phyloP scores from a whole-genome alignment of 257 asterid genomes.

The Solanum peruvianum region DNA sequence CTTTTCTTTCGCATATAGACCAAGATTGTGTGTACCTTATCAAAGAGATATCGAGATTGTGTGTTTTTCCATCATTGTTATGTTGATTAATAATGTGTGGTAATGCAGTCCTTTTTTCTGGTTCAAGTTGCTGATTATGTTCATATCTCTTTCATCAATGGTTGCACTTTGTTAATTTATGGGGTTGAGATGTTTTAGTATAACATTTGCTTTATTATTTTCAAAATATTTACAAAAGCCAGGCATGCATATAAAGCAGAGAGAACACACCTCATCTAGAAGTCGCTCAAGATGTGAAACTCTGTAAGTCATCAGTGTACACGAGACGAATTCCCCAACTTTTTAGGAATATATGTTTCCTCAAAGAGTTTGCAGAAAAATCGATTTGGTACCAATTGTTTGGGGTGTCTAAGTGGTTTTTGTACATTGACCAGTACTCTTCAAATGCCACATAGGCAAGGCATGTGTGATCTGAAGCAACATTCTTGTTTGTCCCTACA shows the following conservation, averaged over 20 bases:
- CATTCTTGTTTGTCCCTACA: neutral
- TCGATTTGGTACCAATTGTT: neutral
- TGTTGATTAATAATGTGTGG: neutral
- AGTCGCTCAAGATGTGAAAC: neutral
- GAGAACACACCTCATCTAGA: neutral
- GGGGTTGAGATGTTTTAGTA: neutral
- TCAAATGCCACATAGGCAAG: neutral
- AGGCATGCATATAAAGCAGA: neutral
- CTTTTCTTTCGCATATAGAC: neutral
- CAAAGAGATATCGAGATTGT: neutral
- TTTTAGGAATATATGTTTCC: neutral
- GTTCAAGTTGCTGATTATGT: neutral
- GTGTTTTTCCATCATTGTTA: neutral
- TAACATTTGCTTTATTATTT: neutral
- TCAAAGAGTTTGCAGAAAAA: neutral
- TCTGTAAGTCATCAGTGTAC: neutral
- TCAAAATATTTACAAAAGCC: neutral
- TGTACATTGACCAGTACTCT: neutral
- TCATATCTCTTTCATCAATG: neutral
- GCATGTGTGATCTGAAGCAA: neutral
- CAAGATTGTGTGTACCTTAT: neutral
- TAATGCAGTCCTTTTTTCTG: neutral
- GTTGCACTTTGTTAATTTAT: neutral
- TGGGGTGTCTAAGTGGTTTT: neutral
- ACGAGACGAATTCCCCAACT: neutral